Base-by-base conservation (phyloP, 805 yeast species). In the Yarrowia keelungensis region DNA sequence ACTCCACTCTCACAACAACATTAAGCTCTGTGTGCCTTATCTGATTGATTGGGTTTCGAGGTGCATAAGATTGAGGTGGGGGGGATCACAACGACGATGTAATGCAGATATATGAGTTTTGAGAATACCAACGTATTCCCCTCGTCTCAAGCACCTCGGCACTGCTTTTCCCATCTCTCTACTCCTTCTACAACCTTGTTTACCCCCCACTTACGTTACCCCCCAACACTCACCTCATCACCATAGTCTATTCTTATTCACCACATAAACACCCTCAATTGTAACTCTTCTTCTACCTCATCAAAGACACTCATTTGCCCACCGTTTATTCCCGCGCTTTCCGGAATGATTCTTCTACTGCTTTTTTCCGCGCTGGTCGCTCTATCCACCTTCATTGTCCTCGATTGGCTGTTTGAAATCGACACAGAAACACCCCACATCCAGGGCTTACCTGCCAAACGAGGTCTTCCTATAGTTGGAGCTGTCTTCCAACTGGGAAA, bases 401-500 rank as follows among this genome's bases (percentile, higher is more conserved):
- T 67, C 12, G 73, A 71, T 46, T 64, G 50, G 43, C 16, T 61
- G 11, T 65, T 61, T 46, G 72, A 69, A 38, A 49, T 71, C 32
- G 64, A 69, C 58, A 71, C 73, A 51, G 62, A 66, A 15, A 51
- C 58, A 16, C 71, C 70, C 2, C 62, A 50, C 22, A 72, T 72
- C 16, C n/a, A 22, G 1, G 81, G 83, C 1, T 72, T 86, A 1
- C 81, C 82, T n/a, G 62, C 59, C 11, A 79, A 86, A 3, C 83
- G 84, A 0, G 81, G 84, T 0, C 78, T 74, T 32, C 90, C 90
- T 0, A 71, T 86, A 9, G 77, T 86, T 1, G 90, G 90, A 0
- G 83, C 82, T 71, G 71, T 84, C 3, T 76, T 81, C 59, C 84
- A 82, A 64, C 79, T 84, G 0, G 72, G 79, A 41, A 46, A 75